These are phyloP conservation scores for Rhizopogon vesiculosus DNA, from an alignment of 768 basidiomycete species.

Conservation along the genomic window DNA sequence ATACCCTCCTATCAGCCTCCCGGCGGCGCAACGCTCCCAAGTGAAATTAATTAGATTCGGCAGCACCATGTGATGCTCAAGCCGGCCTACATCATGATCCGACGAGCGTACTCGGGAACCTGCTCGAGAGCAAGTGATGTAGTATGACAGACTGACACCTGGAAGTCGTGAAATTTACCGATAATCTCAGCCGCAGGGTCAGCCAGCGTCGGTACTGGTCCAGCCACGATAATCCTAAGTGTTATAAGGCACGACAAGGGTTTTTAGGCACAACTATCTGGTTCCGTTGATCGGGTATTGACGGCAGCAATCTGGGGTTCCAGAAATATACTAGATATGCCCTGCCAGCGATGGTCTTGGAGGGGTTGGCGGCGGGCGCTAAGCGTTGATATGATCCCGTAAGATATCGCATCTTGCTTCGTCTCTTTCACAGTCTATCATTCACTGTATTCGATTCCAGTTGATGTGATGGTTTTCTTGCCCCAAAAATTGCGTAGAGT, in stretches of 20 bases:
- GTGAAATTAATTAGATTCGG: too few relatives aligned
- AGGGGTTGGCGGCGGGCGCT: background rate
- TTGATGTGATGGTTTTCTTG: conserved; percentile 18
- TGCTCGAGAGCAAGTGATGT: too few relatives aligned
- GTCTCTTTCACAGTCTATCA: background rate
- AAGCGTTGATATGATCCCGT: conserved; percentile 6
- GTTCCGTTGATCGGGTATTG: conserved; percentile 9
- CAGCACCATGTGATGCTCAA: too few relatives aligned
- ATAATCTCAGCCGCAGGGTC: too few relatives aligned
- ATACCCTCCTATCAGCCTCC: too few relatives aligned
- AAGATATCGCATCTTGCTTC: conserved; percentile 11
- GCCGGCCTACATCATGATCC: too few relatives aligned
- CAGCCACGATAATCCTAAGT: too few relatives aligned
- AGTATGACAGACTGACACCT: too few relatives aligned
- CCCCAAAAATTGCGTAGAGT: conserved; percentile 1
- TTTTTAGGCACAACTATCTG: conserved; percentile 1
- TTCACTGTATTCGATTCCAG: background rate
- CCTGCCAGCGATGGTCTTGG: background rate
- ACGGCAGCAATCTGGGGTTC: conserved; percentile 11
- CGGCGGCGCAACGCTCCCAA: too few relatives aligned
- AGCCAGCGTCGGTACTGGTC: too few relatives aligned
- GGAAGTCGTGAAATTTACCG: too few relatives aligned
- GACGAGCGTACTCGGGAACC: too few relatives aligned
- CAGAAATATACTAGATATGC: conserved; percentile 5
- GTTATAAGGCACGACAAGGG: background rate